phyloP scores from a whole-genome alignment of 148 eudicot species.

The Suaeda aralocaspica region DNA sequence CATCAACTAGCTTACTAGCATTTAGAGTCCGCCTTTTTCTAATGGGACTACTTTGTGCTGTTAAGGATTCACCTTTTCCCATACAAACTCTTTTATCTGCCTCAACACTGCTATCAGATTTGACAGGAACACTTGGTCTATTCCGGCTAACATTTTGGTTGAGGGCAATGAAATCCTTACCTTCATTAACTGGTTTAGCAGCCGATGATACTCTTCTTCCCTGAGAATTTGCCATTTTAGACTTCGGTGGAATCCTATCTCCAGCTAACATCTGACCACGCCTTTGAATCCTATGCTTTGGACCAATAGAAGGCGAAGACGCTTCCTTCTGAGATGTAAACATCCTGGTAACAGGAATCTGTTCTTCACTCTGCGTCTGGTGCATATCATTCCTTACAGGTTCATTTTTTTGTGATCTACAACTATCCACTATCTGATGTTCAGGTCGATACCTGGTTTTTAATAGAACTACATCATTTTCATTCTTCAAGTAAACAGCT shows the following conservation, averaged over 20 bases:
- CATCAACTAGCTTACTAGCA: conserved; percentile 36
- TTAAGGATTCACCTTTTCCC: conserved; percentile 30
- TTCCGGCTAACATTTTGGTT: conserved; percentile 37
- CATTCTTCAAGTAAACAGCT: conserved; percentile 36
- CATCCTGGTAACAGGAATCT: conserved; percentile 30
- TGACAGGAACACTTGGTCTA: conserved; percentile 32
- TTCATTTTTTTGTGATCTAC: conserved; percentile 16
- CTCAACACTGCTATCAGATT: conserved; percentile 32
- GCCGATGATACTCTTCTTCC: conserved; percentile 35
- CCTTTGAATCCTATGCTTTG: conserved; percentile 33
- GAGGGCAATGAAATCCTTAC: conserved; percentile 43
- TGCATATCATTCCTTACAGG: conserved; percentile 23
- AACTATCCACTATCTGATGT: conserved; percentile 15
- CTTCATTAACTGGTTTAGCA: conserved; percentile 27
- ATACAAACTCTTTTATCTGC: conserved; percentile 34
- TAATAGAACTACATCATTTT: conserved; percentile 43
- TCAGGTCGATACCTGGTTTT: conserved; percentile 34
- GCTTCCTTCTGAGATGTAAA: conserved; percentile 36
- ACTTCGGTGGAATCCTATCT: conserved; percentile 39
- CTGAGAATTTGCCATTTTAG: conserved; percentile 28
- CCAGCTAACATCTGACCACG: conserved; percentile 32
- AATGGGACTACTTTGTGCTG: conserved; percentile 32
- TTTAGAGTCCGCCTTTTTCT: conserved; percentile 51
- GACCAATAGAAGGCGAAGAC: conserved; percentile 25
- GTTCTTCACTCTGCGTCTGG: conserved; percentile 24